Evolutionary conservation across 805 yeast species (phyloP), one percentile per base, ranked within the genome.

Genomic region (Metschnikowia bowlesiae): DNA sequence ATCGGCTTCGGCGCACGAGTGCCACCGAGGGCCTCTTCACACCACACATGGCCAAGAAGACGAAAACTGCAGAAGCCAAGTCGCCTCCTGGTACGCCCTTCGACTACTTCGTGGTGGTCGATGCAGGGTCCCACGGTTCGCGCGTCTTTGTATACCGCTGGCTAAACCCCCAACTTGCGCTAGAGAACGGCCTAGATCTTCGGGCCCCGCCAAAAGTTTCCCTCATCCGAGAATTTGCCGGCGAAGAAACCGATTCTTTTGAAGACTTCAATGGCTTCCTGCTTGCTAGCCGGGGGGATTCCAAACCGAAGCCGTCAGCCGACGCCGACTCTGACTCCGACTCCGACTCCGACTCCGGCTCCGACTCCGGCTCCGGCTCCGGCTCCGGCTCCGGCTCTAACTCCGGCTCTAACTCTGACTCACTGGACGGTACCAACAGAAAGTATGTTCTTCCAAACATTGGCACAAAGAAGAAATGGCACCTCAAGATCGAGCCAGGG

Each of bases 41-140:
- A 30, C 28, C 37, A 11, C 30, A 30, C 29, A 41, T 41, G 44
- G 44, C 30, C 44, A 29, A 30, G 10, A 9, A 29, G 14, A 13
- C 44, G 7, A 40, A 44, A 46, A 46, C 48, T 10, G 44, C 36
- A 8, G 37, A 16, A 11, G 28, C 22, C 28, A 30, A n/a, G 36
- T 73, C 76, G 47, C 57, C 62, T 2, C 62, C 72, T 1, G 78
- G 78, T 2, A 63, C 76, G 1, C 85, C 85, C 0, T 80, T 78
- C 51, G 82, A 83, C 61, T 83, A 82, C 60, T 76, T 83, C 2
- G 74, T 83, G 2, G 71, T 83, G 4, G 76, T 83, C 2, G 89
- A 83, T 62, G 80, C 87, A 1, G 88, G 89, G 0, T 81, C 87
- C 2, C 81, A 75, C 50, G 88, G 88, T 0, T 78, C 86, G 0